A percentile compares a stretch with the other conserved stretches of the same genome.
phyloP scores from a whole-genome alignment of 2,329 filamentous ascomycete species.

The Chaetomiaceae sp. region DNA sequence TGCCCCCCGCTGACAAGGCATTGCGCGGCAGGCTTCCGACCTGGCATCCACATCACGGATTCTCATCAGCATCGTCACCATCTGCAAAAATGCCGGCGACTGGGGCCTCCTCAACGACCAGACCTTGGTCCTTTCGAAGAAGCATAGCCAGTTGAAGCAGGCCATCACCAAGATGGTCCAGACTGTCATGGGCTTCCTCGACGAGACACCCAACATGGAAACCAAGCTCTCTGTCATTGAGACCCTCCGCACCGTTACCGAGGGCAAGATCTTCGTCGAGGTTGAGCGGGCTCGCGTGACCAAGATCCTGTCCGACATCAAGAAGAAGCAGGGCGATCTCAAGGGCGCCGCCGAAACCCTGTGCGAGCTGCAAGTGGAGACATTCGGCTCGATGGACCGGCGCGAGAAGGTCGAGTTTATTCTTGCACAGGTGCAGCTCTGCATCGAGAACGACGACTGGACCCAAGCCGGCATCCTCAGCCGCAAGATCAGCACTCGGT shows the following conservation, averaged over 20 bases:
- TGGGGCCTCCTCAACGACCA: slow-evolving; percentile 97
- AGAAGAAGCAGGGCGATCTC: slow-evolving; percentile 89
- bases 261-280: slow-evolving; percentile 99
- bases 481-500: slow-evolving; percentile 94
- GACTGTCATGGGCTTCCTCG: slow-evolving; percentile 85
- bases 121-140: slow-evolving; percentile 92
- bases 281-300: slow-evolving; percentile 95
- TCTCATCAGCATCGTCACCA: slow-evolving; percentile 80
- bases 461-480: slow-evolving; percentile 89
- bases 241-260: slow-evolving; percentile 89
- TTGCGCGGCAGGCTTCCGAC: slow-evolving; percentile 68
- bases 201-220: slow-evolving; percentile 76
- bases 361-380: slow-evolving; percentile 97
- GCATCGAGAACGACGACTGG: slow-evolving; percentile 94
- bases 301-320: slow-evolving; percentile 92
- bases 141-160: slow-evolving; percentile 99
- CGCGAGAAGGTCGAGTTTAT: slow-evolving; percentile 99
- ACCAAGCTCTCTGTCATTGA: slow-evolving; percentile 92
- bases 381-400: slow-evolving; percentile 95
- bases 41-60: slow-evolving; percentile 89
- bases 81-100: slow-evolving; percentile 88
- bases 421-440: slow-evolving; percentile 85
- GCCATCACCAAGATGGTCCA: slow-evolving; percentile 99
- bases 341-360: slow-evolving; percentile 86
- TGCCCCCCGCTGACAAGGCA: neutral